Conservation (phyloP, 2,329 filamentous ascomycete species). For the Colletotrichum tropicicola region DNA sequence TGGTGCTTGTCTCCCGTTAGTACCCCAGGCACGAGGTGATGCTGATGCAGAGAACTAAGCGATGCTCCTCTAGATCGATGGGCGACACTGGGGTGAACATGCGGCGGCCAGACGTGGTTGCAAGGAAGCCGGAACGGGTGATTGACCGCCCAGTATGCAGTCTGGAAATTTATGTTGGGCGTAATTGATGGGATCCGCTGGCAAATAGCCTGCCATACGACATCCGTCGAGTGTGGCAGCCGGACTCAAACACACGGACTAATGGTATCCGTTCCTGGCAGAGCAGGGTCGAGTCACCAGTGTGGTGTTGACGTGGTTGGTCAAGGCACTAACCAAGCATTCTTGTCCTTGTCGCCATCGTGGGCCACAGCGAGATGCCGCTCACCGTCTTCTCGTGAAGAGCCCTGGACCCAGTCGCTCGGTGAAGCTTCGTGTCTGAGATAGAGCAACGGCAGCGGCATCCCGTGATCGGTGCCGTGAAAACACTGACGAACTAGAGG, state of each 20-base stretch:
- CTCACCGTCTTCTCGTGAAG: conserved; percentile 21
- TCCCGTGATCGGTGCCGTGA: conserved; percentile 8
- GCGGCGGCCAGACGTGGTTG: background rate
- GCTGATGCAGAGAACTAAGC: background rate
- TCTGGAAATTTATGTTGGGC: conserved; percentile 5
- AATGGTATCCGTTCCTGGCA: conserved; percentile 6
- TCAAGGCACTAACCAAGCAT: background rate
- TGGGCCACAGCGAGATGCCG: background rate
- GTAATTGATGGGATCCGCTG: conserved; percentile 5
- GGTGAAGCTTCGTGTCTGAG: conserved; percentile 13
- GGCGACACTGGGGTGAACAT: background rate
- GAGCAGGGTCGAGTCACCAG: background rate
- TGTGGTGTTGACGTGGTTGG: conserved; percentile 11
- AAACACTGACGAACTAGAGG: background rate
- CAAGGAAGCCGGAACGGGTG: conserved; percentile 5
- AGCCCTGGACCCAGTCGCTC: conserved; percentile 12
- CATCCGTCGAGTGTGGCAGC: conserved; percentile 3
- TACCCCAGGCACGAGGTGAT: conserved; percentile 3
- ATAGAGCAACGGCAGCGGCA: conserved; percentile 14
- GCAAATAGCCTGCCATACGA: background rate
- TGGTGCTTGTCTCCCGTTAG: conserved; percentile 4
- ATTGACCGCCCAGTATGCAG: conserved; percentile 16
- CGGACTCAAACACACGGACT: background rate
- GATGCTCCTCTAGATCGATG: background rate
- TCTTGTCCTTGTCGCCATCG: background rate